Base-by-base conservation (phyloP, 2,329 filamentous ascomycete species). In the Microsporum canis region DNA sequence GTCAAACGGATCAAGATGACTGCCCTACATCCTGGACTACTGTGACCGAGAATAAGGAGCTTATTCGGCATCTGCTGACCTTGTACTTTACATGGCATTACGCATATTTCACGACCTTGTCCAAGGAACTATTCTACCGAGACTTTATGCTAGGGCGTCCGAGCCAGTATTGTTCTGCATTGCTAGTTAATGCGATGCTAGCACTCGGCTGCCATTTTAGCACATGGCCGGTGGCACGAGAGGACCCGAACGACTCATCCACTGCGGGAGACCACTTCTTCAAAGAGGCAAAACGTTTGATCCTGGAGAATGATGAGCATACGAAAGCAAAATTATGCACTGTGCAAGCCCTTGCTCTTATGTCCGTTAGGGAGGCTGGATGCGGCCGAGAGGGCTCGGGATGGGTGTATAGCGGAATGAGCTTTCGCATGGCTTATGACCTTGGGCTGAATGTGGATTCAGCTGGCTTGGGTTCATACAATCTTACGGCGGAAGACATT, bases 61-160 rank as follows among this genome's bases (percentile, higher is more conserved):
- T 96, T 53, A 85, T 96, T 67, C 82, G 86, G 14, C 92, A 96
- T 73, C 83, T 99, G 17, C 84, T 99, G 71, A 92, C 91, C 69
- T 91, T 97, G 89, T 99, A 99, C 75, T 97, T 97, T 76, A 90
- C 86, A 68, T 97, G 92, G 88, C 94, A 97, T 74, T 97, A 97
- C 73, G 87, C 91, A 17, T 97, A 94, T 75, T 99, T 97, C 72
- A 92, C 91, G 3, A 94, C 89, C 0, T 78, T 97, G 5, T 92
- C 91, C 10, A 95, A 89, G 71, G 85, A 82, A 41, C 77, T 95
- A 36, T 97, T 99, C 71, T 91, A 89, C 70, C 82, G 87, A 47
- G 91, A 97, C 71, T 96, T 95, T 68, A 73, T 87, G 51, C 82
- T 81, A 12, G 92, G 94, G 0, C 74, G 78, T 72, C 69, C 83